Conservation (phyloP, 1,284 basidiomycete genomes). For the Sanghuangporus weigelae region DNA sequence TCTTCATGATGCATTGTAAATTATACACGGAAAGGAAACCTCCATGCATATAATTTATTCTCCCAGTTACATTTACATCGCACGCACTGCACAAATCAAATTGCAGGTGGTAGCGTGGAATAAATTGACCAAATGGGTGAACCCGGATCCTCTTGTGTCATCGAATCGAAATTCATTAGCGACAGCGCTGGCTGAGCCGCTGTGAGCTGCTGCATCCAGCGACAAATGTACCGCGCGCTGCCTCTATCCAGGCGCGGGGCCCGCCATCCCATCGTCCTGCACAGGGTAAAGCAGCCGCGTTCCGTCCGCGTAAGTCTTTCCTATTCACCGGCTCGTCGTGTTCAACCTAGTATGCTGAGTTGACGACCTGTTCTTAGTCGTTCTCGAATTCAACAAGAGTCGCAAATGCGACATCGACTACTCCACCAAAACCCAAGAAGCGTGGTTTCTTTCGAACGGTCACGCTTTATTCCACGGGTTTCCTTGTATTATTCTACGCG, state of each 20-base stretch:
- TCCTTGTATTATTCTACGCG: constrained; percentile 73
- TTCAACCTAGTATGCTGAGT: background rate
- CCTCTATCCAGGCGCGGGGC: constrained; percentile 47
- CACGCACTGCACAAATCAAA: too few species aligned
- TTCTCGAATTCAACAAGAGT: constrained; percentile 40
- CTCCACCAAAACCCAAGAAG: constrained; percentile 45
- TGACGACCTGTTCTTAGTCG: background rate
- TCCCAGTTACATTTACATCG: too few species aligned
- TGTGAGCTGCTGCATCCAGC: background rate
- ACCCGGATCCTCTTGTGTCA: background rate
- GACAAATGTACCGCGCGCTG: constrained; percentile 53
- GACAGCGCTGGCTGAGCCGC: background rate
- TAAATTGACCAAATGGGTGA: background rate
- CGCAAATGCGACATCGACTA: constrained; percentile 38
- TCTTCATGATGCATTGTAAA: background rate
- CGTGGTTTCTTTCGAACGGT: constrained; percentile 47
- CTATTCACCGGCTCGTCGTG: background rate
- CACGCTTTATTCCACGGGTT: constrained; percentile 54
- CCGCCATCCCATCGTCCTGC: constrained; percentile 38
- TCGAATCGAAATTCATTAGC: background rate
- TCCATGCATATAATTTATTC: too few species aligned
- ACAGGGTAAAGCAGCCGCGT: constrained; percentile 42
- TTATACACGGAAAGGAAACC: background rate
- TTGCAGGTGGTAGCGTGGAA: background rate
- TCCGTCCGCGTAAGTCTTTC: constrained; percentile 8